phyloP scores from a whole-genome alignment of 805 yeast species.

The Vanderwaltozyma tropicalis region DNA sequence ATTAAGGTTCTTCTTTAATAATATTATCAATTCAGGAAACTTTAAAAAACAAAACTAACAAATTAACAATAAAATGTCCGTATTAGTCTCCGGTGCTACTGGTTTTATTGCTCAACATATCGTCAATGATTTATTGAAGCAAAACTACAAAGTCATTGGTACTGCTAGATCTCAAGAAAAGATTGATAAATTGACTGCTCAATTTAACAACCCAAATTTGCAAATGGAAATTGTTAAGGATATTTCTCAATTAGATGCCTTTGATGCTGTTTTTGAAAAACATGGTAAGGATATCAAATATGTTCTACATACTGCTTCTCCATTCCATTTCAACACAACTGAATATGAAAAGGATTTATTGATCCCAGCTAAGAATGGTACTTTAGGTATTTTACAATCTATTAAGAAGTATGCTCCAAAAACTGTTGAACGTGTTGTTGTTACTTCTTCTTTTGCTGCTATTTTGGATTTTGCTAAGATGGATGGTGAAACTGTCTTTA shows the following conservation, averaged over 20 bases:
- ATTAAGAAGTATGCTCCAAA: constrained; percentile 34
- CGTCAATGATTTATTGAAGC: constrained; percentile 27
- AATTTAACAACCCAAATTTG: constrained; percentile 25
- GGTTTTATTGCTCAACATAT: constrained; percentile 47
- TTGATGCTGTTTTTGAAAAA: constrained; percentile 34
- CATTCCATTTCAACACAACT: constrained; percentile 29
- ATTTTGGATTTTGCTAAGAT: constrained; percentile 15
- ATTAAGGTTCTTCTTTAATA: too few relatives aligned
- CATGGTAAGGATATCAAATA: constrained; percentile 33
- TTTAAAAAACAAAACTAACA: too few relatives aligned
- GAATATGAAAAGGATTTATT: constrained; percentile 42
- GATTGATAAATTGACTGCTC: constrained; percentile 30
- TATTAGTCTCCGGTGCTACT: constrained; percentile 43
- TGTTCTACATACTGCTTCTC: constrained; percentile 45
- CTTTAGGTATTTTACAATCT: constrained; percentile 37
- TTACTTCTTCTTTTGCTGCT: constrained; percentile 50
- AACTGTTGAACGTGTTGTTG: constrained; percentile 35
- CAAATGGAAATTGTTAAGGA: constrained; percentile 30
- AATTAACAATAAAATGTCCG: constrained; percentile 26
- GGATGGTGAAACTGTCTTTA: constrained; percentile 9
- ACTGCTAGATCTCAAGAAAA: constrained; percentile 39
- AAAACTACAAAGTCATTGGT: constrained; percentile 38
- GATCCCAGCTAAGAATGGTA: constrained; percentile 46
- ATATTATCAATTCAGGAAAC: too few relatives aligned
- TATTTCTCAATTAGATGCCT: constrained; percentile 31